Conservation (phyloP, 2,329 filamentous ascomycete species). For the Ophiostoma montium region DNA sequence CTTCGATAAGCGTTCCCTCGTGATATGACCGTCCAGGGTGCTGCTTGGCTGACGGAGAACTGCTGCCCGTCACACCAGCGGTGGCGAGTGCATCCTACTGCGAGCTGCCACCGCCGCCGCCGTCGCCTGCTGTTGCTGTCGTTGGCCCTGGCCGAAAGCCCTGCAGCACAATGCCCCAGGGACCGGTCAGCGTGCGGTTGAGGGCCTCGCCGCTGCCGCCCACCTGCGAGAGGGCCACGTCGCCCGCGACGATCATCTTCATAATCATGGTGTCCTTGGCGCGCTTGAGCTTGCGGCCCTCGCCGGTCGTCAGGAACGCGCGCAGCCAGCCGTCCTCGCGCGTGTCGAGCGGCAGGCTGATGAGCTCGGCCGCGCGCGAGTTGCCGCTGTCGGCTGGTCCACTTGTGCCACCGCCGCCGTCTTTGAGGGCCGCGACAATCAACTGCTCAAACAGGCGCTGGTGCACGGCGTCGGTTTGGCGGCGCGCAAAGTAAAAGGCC, state of each 20-base stretch:
- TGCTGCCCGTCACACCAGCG: background rate
- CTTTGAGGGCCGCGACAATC: constrained; percentile 41
- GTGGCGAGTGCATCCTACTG: constrained; percentile 8
- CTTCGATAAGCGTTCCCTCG: constrained; percentile 9
- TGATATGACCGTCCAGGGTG: constrained; percentile 2
- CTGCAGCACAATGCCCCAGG: constrained; percentile 36
- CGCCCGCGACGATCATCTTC: constrained; percentile 55
- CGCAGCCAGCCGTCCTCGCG: constrained; percentile 65
- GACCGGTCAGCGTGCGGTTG: constrained; percentile 27
- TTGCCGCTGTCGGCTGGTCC: constrained; percentile 16
- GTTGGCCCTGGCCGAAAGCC: constrained; percentile 36
- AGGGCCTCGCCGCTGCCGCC: constrained; percentile 14
- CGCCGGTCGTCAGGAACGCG: constrained; percentile 49
- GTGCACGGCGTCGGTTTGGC: constrained; percentile 46
- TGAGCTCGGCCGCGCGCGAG: constrained; percentile 42
- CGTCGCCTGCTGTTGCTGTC: constrained; percentile 14
- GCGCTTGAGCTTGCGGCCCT: constrained; percentile 47
- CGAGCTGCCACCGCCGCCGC: constrained; percentile 22
- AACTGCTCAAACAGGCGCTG: constrained; percentile 53
- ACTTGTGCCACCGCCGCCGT: constrained; percentile 21
- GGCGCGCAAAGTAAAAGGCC: constrained; percentile 59
- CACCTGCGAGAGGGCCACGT: constrained; percentile 28
- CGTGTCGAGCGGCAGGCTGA: constrained; percentile 56
- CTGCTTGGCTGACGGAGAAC: background rate
- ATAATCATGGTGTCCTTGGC: constrained; percentile 63